phyloP scores from a whole-genome alignment of 2,329 filamentous ascomycete genomes.

The Ophiostoma himal-ulmi region DNA sequence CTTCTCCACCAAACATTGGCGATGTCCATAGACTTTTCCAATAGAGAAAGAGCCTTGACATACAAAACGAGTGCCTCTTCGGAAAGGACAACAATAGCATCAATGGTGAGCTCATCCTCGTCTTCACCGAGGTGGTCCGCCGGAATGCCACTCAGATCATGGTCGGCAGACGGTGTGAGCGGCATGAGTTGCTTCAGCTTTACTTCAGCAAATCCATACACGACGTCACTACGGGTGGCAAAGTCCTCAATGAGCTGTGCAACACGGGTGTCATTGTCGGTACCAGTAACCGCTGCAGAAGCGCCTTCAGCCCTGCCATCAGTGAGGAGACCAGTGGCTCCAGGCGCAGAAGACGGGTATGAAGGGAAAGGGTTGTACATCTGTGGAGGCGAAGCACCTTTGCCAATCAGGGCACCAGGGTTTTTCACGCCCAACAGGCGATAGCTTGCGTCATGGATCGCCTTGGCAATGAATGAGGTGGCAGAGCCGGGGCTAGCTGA shows the following conservation, averaged over 20 bases:
- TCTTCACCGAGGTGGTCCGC: conserved; percentile 53
- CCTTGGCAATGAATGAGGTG: conserved; percentile 89
- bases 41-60: conserved; percentile 82
- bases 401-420: conserved; percentile 54
- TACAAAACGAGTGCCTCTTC: conserved; percentile 95
- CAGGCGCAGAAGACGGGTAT: conserved; percentile 57
- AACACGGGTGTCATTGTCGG: conserved; percentile 74
- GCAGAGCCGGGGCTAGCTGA: conserved; percentile 67
- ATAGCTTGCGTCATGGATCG: conserved; percentile 84
- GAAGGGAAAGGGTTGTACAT: conserved; percentile 77
- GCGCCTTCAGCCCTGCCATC: conserved; percentile 32
- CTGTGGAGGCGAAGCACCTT: conserved; percentile 65
- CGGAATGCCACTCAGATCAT: conserved; percentile 59
- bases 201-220: conserved; percentile 96
- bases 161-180: conserved; percentile 69
- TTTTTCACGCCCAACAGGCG: conserved; percentile 67
- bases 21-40: conserved; percentile 94
- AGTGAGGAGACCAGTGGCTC: conserved; percentile 23
- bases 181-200: conserved; percentile 98
- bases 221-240: conserved; percentile 88
- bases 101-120: conserved; percentile 72
- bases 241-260: conserved; percentile 84
- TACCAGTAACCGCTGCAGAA: conserved; percentile 40
- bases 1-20: conserved; percentile 86
- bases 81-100: conserved; percentile 79